A percentile compares a stretch with the other conserved stretches of the same genome.
phyloP scores from a whole-genome alignment of 2,329 filamentous ascomycete genomes.

The Hypoxylon sp. region DNA sequence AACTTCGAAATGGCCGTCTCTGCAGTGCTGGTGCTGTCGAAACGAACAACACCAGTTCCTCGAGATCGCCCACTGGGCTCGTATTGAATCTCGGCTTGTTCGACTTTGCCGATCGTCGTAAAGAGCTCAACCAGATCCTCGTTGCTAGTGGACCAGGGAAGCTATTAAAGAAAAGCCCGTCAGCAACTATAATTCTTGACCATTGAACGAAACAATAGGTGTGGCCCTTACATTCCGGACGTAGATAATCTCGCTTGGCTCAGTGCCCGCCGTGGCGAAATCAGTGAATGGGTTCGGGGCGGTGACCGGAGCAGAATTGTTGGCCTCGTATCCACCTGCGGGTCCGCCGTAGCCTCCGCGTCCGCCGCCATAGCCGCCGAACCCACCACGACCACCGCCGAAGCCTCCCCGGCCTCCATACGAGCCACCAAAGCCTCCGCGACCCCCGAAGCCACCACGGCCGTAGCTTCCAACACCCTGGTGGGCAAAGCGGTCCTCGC shows the following conservation, averaged over 20 bases:
- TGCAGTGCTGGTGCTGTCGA: slow-evolving; percentile 84
- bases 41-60: slow-evolving; percentile 96
- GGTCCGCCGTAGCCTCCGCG: slow-evolving; percentile 58
- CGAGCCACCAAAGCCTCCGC: slow-evolving; percentile 67
- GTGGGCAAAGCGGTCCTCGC: slow-evolving; percentile 92
- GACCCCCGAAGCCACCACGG: slow-evolving; percentile 60
- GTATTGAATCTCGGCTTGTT: slow-evolving; percentile 99
- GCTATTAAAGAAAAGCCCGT: slow-evolving; percentile 63
- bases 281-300: slow-evolving; percentile 94
- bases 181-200: slow-evolving; percentile 39
- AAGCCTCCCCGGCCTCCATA: slow-evolving; percentile 58
- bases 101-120: slow-evolving; percentile 96
- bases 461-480: slow-evolving; percentile 70
- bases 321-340: slow-evolving; percentile 44
- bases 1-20: slow-evolving; percentile 97
- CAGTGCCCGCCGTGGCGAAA: slow-evolving; percentile 86
- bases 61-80: slow-evolving; percentile 95
- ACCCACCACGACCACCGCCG: slow-evolving; percentile 53
- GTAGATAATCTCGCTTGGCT: slow-evolving; percentile 87
- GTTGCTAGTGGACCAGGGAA: slow-evolving; percentile 99
- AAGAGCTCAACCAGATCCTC: slow-evolving; percentile 97
- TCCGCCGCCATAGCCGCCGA: slow-evolving; percentile 26
- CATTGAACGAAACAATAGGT: neutral
- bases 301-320: slow-evolving; percentile 60
- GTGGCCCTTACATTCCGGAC: slow-evolving; percentile 87